phyloP scores from a whole-genome alignment of 148 eudicot genomes.

The Selenicereus undatus region DNA sequence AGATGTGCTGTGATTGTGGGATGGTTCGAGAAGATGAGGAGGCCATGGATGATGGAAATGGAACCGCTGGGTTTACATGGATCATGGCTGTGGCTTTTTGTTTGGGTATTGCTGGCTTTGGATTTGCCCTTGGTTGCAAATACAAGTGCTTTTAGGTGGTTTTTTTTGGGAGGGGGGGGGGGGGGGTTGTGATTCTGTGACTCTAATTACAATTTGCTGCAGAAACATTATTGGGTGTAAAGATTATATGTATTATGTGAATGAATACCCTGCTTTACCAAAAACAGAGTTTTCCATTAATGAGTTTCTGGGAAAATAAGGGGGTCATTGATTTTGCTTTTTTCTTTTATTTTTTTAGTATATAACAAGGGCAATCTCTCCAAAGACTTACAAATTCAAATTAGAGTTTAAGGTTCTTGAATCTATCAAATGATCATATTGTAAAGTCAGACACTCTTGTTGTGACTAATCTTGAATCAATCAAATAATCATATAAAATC shows the following conservation, averaged over 20 bases:
- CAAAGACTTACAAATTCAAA: too few relatives aligned
- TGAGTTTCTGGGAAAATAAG: background rate
- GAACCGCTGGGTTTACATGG: constrained; percentile 29
- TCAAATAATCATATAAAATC: background rate
- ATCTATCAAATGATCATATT: too few relatives aligned
- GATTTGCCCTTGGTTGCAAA: constrained; percentile 44
- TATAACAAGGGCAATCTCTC: background rate
- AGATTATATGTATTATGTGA: constrained; percentile 1
- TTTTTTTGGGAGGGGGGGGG: background rate
- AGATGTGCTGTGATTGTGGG: constrained; percentile 2
- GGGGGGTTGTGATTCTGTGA: background rate
- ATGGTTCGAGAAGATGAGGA: constrained; percentile 19
- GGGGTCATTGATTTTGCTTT: background rate
- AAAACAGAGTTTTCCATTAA: background rate
- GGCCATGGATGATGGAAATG: constrained; percentile 8
- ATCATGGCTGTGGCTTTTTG: constrained; percentile 44
- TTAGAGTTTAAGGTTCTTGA: too few relatives aligned
- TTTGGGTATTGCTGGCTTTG: constrained; percentile 50
- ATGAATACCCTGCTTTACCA: background rate
- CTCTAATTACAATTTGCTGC: background rate
- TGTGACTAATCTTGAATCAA: too few relatives aligned
- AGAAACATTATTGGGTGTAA: background rate
- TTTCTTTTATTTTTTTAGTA: too few relatives aligned
- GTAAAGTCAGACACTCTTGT: too few relatives aligned
- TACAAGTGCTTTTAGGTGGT: constrained; percentile 20